These are phyloP conservation scores for Cutaneotrichosporon spelunceum DNA, from an alignment of 1,284 basidiomycete species.

Conservation along the genomic window DNA sequence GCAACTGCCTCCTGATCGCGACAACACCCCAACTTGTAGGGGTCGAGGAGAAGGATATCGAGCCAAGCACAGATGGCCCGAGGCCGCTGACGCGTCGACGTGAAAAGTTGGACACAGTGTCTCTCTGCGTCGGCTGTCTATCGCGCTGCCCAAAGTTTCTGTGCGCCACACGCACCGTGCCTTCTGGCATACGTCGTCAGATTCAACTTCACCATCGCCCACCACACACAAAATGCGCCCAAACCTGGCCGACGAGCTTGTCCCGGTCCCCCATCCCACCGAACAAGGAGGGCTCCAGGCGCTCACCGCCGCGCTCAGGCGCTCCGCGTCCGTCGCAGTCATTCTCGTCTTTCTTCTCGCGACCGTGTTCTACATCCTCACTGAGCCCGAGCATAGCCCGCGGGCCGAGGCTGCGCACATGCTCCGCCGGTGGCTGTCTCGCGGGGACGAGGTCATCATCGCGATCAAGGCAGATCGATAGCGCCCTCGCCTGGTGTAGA, in stretches of 20 bases:
- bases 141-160: background rate
- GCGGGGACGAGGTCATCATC: background rate
- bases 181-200: background rate
- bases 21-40: background rate
- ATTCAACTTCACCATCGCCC: background rate
- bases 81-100: too few relatives aligned
- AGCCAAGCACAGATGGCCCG: too few relatives aligned
- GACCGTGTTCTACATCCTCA: slow-evolving; percentile 37
- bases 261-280: slow-evolving; percentile 27
- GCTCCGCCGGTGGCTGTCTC: background rate
- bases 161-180: background rate
- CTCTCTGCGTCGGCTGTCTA: background rate
- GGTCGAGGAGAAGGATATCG: too few relatives aligned
- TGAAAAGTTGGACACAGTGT: too few relatives aligned
- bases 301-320: slow-evolving; percentile 27
- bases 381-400: slow-evolving; percentile 4
- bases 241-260: slow-evolving; percentile 39
- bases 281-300: slow-evolving; percentile 4
- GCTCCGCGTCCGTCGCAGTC: slow-evolving; percentile 37
- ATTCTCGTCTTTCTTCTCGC: slow-evolving; percentile 44
- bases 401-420: background rate
- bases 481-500: background rate
- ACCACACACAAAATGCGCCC: background rate
- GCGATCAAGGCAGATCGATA: background rate
- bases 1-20: background rate